Base-by-base conservation (phyloP, 208 protist genomes). In the Chromosphaera perkinsii region DNA sequence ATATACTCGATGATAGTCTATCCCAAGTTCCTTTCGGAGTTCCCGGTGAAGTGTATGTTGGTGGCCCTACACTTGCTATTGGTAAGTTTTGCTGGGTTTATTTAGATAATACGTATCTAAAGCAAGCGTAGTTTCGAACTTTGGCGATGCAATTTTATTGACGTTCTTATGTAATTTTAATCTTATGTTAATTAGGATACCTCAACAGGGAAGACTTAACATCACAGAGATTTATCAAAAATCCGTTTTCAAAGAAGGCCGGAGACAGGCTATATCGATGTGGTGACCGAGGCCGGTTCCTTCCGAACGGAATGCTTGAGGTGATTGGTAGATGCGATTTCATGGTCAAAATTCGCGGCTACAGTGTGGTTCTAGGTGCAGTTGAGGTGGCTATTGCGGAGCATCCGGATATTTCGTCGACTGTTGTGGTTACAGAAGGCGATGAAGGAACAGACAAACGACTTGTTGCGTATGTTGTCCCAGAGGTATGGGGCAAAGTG, bases 301-400 rank as follows among this genome's bases (percentile, higher is more conserved):
- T 60, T 27, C 54, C 66, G 12, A 52, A 71, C 22, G 39, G 66
- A 17, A 22, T 26, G 20, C 66, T 71, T 10, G 66, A 71, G 33
- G 12, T 71, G 20, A 1, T 71, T 10, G 66, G 49, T 12, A 31
- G 66, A 29, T 45, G 26, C 24, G 54, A 71, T 42, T 27, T 12
- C 17, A 40, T 60, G 52, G 66, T 71, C 17, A 71, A 71, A 39
- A 71, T 71, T 29, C 66, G 66, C 37, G 66, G 66, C 3, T 71
- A 71, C 1, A 47, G 29, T 3, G 66, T 71, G 17, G 54, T 35
- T 17, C 36, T 71, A 1, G 12, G 52, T 26, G 66, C 48, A 17
- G 51, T 71, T 29, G 66, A 71, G 27, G 51, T 32, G 14, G 54
- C 66, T 0, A 51, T 71, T 9, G 14, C n/a, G 20, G 54, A 71